Percentiles rank a stretch among this genome's conserved stretches.
These are phyloP conservation scores for Aureobasidium zeae DNA, from an alignment of 2,329 filamentous ascomycete species.

Conservation along the genomic window DNA sequence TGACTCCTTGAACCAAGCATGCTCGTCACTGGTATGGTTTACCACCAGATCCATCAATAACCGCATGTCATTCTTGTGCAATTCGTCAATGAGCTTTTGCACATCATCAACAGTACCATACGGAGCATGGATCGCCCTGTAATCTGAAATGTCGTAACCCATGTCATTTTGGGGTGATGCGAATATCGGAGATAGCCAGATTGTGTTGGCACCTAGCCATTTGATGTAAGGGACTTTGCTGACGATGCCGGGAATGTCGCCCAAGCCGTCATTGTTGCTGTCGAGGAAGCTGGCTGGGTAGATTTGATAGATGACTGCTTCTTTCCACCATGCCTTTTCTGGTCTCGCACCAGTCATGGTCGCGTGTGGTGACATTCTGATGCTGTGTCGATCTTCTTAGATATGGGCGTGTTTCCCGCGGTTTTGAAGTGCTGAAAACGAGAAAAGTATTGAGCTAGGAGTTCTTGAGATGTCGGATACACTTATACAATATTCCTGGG, in stretches of 20 bases:
- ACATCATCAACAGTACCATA: conserved; percentile 34
- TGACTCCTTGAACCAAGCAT: conserved; percentile 61
- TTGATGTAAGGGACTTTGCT: conserved; percentile 49
- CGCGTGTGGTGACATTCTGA: background rate
- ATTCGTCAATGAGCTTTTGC: conserved; percentile 30
- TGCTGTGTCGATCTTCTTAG: too few relatives aligned
- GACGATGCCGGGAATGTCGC: conserved; percentile 49
- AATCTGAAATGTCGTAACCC: conserved; percentile 33
- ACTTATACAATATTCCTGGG: too few relatives aligned
- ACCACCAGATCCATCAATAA: conserved; percentile 34
- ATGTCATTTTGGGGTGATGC: conserved; percentile 36
- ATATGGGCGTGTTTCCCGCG: too few relatives aligned
- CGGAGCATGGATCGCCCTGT: conserved; percentile 32
- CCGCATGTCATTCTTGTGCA: conserved; percentile 31
- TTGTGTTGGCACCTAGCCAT: conserved; percentile 35
- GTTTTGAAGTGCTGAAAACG: too few relatives aligned
- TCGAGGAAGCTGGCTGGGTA: conserved; percentile 55
- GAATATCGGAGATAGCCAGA: conserved; percentile 35
- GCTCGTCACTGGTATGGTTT: conserved; percentile 33
- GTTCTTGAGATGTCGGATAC: too few relatives aligned
- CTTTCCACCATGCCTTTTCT: conserved; percentile 46
- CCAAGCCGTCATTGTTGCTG: conserved; percentile 46
- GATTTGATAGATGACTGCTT: conserved; percentile 51
- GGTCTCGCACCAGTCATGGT: background rate
- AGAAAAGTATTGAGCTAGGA: too few relatives aligned